Conservation (phyloP, 2,329 filamentous ascomycete genomes). For the Xylaria sp. region DNA sequence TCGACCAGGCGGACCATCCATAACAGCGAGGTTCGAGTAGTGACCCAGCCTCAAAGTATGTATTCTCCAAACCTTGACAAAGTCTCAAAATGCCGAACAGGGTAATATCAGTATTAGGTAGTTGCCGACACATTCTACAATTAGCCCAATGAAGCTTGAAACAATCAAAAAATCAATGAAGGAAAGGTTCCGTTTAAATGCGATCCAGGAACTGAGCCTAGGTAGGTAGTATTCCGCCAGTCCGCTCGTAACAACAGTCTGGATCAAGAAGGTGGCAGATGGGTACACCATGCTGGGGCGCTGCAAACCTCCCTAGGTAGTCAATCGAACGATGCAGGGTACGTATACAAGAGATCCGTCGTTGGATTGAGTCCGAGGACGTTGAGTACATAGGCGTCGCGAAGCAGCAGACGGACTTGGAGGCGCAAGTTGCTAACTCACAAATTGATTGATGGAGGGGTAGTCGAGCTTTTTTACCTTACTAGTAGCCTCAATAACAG, state of each 20-base stretch:
- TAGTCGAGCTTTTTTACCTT: neutral
- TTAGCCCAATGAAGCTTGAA: neutral
- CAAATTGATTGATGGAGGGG: conserved; percentile 18
- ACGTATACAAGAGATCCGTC: conserved; percentile 1
- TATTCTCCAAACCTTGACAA: conserved; percentile 11
- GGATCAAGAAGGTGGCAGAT: conserved; percentile 45
- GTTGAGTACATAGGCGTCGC: neutral
- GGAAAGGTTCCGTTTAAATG: conserved; percentile 18
- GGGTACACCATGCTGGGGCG: conserved; percentile 21
- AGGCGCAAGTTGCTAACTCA: conserved; percentile 7
- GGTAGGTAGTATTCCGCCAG: conserved; percentile 44
- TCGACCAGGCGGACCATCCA: conserved; percentile 6
- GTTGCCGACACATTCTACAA: neutral
- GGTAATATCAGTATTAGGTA: conserved; percentile 21
- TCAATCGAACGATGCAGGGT: conserved; percentile 26
- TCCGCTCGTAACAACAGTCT: conserved; percentile 41
- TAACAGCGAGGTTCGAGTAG: neutral
- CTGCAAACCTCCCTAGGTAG: conserved; percentile 11
- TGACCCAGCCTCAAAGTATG: conserved; percentile 24
- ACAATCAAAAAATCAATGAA: neutral
- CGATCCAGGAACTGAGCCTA: conserved; percentile 32
- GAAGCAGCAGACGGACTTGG: conserved; percentile 19
- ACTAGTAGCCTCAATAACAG: neutral
- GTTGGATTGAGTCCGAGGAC: neutral
- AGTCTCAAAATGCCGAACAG: conserved; percentile 13